Evolutionary conservation across 805 yeast genomes (phyloP).

Genomic region (Soucietia sequanensis): DNA sequence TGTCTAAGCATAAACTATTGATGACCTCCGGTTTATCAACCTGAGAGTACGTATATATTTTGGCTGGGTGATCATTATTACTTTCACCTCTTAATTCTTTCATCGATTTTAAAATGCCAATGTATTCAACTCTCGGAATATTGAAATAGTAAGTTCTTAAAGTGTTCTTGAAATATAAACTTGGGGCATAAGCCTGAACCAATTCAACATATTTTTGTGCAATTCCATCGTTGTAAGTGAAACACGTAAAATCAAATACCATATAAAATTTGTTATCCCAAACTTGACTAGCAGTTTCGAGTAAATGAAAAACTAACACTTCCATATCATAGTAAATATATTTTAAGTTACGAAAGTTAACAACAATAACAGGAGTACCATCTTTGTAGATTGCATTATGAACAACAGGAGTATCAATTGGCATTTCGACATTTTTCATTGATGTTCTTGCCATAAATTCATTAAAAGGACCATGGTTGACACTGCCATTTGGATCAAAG

Average conservation of each 20-base stretch:
- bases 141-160: slow-evolving; percentile 51
- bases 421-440: slow-evolving; percentile 47
- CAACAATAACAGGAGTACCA: slow-evolving; percentile 66
- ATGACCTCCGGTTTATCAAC: slow-evolving; percentile 33
- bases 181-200: slow-evolving; percentile 49
- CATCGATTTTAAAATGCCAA: slow-evolving; percentile 21
- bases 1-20: slow-evolving; percentile 34
- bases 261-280: slow-evolving; percentile 68
- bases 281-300: slow-evolving; percentile 65
- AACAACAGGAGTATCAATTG: slow-evolving; percentile 46
- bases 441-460: slow-evolving; percentile 76
- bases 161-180: slow-evolving; percentile 51
- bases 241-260: slow-evolving; percentile 70
- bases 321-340: slow-evolving; percentile 43
- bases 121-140: slow-evolving; percentile 33
- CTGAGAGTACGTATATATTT: slow-evolving; percentile 31
- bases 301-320: slow-evolving; percentile 53
- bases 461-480: slow-evolving; percentile 51
- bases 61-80: slow-evolving; percentile 14
- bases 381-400: slow-evolving; percentile 68
- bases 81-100: slow-evolving; percentile 14
- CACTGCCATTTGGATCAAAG: slow-evolving; percentile 40
- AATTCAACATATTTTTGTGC: slow-evolving; percentile 28
- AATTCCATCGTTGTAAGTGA: slow-evolving; percentile 27
- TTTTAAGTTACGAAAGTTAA: slow-evolving; percentile 39